Evolutionary conservation across 495 filamentous ascomycete genomes (phyloP).

Genomic region (Xylaria curta): DNA sequence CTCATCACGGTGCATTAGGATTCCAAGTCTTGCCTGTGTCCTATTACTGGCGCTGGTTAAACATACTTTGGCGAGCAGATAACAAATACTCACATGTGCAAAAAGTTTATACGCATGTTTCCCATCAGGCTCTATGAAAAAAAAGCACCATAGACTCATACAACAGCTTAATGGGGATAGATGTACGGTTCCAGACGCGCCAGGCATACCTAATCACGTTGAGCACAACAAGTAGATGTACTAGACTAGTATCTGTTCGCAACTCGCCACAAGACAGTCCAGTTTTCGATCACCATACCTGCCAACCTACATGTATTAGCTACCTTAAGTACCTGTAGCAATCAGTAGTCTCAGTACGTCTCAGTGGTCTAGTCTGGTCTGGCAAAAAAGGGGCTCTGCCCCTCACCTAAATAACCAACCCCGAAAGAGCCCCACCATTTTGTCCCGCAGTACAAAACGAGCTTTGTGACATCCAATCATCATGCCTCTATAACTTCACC

Average conservation of each 20-base stretch:
- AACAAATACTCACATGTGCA: not conserved
- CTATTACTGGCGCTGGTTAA: not conserved
- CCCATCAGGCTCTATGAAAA: not conserved
- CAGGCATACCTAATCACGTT: not conserved
- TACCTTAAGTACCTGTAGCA: not conserved
- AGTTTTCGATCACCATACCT: not conserved
- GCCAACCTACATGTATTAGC: too few species aligned
- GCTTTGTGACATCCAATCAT: conserved; percentile 30
- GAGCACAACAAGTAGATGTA: not conserved
- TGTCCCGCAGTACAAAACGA: conserved; percentile 31
- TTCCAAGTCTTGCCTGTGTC: not conserved
- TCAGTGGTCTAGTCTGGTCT: not conserved
- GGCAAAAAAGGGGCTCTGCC: conserved; percentile 25
- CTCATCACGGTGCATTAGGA: not conserved
- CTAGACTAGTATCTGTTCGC: not conserved
- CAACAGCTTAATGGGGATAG: not conserved
- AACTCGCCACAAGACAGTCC: not conserved
- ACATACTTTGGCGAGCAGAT: not conserved
- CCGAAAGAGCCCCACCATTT: conserved; percentile 25
- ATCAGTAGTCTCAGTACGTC: too few species aligned
- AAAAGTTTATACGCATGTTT: not conserved
- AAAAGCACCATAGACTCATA: not conserved
- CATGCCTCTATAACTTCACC: conserved; percentile 25
- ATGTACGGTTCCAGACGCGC: not conserved
- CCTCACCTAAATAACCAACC: conserved; percentile 26